Base-by-base conservation (phyloP, 331 rosid genomes). In the Spiraea crenata region DNA sequence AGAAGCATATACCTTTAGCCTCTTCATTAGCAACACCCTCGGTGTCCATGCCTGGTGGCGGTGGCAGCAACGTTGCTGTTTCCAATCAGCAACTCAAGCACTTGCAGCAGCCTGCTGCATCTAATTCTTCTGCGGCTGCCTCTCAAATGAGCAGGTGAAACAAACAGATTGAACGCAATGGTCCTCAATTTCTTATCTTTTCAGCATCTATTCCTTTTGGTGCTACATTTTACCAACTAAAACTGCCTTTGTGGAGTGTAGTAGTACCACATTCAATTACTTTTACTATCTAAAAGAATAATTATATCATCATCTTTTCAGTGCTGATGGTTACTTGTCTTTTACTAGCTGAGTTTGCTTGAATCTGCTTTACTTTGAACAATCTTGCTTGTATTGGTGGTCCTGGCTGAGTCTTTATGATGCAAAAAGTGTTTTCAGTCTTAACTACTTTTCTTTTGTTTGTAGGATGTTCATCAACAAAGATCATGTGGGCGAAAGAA, bases 391-490 rank as follows among this genome's bases (percentile, higher is more conserved):
- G 74, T 38, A 39, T 62, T 20, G 25, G 68, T 72, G 62, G 70
- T 72, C 61, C 76, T 20, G 14, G 31, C 16, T 25, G 19, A 20
- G 6, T 20, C 25, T 60, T 41, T 31, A 6, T 51, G 2, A 37
- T 9, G 16, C 20, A 19, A 41, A 69, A 3, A 41, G 41, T 20
- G 1, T 13, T 17, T 58, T 20, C n/a, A 19, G 7, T 47, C 7
- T 9, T 20, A 20, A 45, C 9, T 14, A 11, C 49, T 67, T 48
- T 76, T 6, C 47, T 19, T 14, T 79, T 67, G 75, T 45, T 79
- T 69, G 75, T 82, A 93, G 98, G 84, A 81, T 90, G 93, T 75
- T 90, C 59, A 50, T 84, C 82, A 70, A 63, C 73, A 85, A 90
- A 66, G 96, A 85, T 68, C 85, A 69, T 54, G 80, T 39, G 1